phyloP scores from a whole-genome alignment of 768 basidiomycete genomes.

The Mycena venus region DNA sequence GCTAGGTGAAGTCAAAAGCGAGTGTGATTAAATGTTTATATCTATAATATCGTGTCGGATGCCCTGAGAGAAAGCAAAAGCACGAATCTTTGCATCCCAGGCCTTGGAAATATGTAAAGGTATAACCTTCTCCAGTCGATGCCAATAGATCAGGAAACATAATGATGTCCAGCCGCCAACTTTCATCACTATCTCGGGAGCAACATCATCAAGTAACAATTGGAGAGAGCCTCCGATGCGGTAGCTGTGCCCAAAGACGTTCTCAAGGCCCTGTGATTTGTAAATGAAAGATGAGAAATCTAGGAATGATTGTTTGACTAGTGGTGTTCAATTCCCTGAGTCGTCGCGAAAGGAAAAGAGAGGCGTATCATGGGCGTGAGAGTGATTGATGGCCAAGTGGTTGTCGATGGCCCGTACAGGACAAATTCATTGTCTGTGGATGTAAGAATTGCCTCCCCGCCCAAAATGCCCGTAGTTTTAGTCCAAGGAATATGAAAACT shows the following conservation, averaged over 20 bases:
- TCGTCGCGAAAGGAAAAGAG: background rate
- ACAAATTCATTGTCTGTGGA: slow-evolving; percentile 22
- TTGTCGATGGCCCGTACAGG: slow-evolving; percentile 33
- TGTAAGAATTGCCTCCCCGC: slow-evolving; percentile 30
- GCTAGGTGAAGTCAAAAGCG: background rate
- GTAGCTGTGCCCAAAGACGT: slow-evolving; percentile 19
- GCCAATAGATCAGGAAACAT: slow-evolving; percentile 20
- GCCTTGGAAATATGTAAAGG: background rate
- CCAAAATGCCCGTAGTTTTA: slow-evolving; percentile 9
- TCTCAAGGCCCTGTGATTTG: background rate
- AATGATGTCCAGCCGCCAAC: slow-evolving; percentile 15
- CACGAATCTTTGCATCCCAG: slow-evolving; percentile 7
- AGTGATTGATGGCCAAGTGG: slow-evolving; percentile 18
- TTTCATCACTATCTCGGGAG: slow-evolving; percentile 14
- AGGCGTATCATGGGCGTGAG: background rate
- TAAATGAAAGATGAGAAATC: background rate
- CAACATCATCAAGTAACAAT: background rate
- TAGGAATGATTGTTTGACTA: background rate
- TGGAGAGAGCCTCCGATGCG: slow-evolving; percentile 16
- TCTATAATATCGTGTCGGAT: background rate
- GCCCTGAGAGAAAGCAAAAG: background rate
- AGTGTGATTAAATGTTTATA: background rate
- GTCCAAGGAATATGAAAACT: slow-evolving; percentile 37
- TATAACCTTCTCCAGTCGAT: slow-evolving; percentile 5
- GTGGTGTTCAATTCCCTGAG: background rate